Base-by-base conservation (phyloP, 805 yeast genomes). In the Kodamaea sagamina region DNA sequence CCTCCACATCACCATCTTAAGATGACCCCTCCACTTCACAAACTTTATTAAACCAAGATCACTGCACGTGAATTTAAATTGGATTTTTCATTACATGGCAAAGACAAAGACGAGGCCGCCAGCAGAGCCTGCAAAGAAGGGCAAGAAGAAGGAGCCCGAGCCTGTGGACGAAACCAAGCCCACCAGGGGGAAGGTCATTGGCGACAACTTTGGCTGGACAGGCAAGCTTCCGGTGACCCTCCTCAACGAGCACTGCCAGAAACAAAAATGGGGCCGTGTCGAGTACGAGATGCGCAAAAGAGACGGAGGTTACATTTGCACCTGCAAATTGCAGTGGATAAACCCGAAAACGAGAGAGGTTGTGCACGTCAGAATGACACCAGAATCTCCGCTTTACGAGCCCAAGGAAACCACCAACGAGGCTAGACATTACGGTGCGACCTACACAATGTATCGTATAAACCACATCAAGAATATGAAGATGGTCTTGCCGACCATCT, bases 211-310 rank as follows among this genome's bases (percentile, higher is more conserved):
- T 35, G 88, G 92, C 21, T 89, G 97, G 97, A 89, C 97, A 0
- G 99, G 99, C 1, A 92, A 92, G 55, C 70, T 92, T 11, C 98
- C 99, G 0, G 89, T 86, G 2, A 82, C 93, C 0, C 63, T 92
- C 12, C 73, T 92, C 4, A 88, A 88, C 55, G 99, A 92, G 57
- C 84, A 82, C 50, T 86, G 93, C 49, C 97, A 88, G 60, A 86
- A 84, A 59, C 81, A 78, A 46, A 88, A 89, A 63, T 92, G 99
- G 99, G 84, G 82, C 46, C 84, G 83, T 51, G 95, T 88, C 3
- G 82, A 77, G 16, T 87, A 88, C 52, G 90, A 86, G 38, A 82
- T 84, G 86, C 74, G 66, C 34, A 58, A 63, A 48, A 47, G 37
- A 49, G 31, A 57, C 53, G 36, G 16, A 4, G 32, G 39, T 36